These are phyloP conservation scores for Cryptosporidium muris DNA, from an alignment of 169 alveolate species.

Conservation along the genomic window DNA sequence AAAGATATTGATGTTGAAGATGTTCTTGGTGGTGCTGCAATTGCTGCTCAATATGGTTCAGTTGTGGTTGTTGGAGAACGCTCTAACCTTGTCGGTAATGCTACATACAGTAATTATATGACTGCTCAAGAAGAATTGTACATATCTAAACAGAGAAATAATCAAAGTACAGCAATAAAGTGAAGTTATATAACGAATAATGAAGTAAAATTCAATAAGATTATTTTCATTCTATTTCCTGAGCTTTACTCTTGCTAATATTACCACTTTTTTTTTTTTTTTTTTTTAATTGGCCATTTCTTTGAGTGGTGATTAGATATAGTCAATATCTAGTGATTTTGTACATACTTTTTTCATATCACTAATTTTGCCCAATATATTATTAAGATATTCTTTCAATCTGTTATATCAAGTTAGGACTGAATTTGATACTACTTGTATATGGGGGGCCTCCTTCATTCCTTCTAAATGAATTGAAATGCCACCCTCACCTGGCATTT, in stretches of 20 bases:
- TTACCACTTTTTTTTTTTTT: too few species aligned
- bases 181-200: too few species aligned
- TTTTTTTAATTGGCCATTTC: too few species aligned
- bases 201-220: too few species aligned
- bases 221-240: too few species aligned
- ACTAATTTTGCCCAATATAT: not conserved
- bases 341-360: not conserved
- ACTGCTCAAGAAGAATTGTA: slow-evolving; percentile 77
- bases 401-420: slow-evolving; percentile 2
- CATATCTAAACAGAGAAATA: slow-evolving; percentile 34
- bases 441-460: slow-evolving; percentile 38
- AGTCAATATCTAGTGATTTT: too few species aligned
- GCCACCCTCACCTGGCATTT: slow-evolving; percentile 51
- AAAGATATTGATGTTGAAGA: slow-evolving; percentile 89
- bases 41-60: slow-evolving; percentile 90
- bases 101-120: slow-evolving; percentile 82
- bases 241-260: too few species aligned
- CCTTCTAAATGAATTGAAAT: slow-evolving; percentile 59
- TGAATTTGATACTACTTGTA: slow-evolving; percentile 45
- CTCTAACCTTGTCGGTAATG: slow-evolving; percentile 82
- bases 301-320: too few species aligned
- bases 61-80: slow-evolving; percentile 89
- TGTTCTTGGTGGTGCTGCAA: slow-evolving; percentile 88
- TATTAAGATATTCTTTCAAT: not conserved
- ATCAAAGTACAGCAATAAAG: not conserved